Base-by-base conservation (phyloP, 495 filamentous ascomycete species). In the Penicillium manginii region DNA sequence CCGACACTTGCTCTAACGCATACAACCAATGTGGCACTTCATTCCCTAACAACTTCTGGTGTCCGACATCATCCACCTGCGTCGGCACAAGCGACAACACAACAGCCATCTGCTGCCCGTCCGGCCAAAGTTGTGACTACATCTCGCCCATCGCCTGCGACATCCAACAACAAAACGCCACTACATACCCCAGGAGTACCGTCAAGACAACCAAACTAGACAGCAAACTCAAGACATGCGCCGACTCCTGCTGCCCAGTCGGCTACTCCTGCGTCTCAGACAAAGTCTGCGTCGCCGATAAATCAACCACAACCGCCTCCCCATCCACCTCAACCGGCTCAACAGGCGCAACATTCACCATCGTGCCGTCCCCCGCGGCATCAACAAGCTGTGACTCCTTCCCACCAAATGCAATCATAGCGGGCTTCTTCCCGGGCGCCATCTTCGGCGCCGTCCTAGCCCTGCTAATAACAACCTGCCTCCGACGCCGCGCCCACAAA, bases 51-150 rank as follows among this genome's bases (percentile, higher is more conserved):
- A 76, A 84, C 67, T 96, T 96, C 77, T 96, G 91, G 77, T 97
- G 92, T 70, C 75, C 84, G 8, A 62, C 78, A 17, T 73, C 68
- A 3, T 74, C 83, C n/a, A 83, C 71, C 19, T 97, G 92, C 67
- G 68, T 87, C 39, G 62, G 78, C 29, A 76, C 94, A 32, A 90
- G 91, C 55, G 81, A 73, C 43, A 79, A 76, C 32, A 90, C 83
- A 12, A 89, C 91, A 1, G 80, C 86, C 4, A 79, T 96, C 18
- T 97, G 92, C 77, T 97, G 92, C 69, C 91, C 90, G 8, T 55
- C 72, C 3, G 86, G 84, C 2, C 56, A 64, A 12, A 76, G 79
- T 63, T 97, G 92, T 73, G 56, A 73, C 31, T 81, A 73, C 39
- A 92, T 97, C 58, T 59, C 79, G 58, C 79, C 91, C 6, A 87